Evolutionary conservation across 2,329 filamentous ascomycete genomes (phyloP), one percentile per base, ranked within the genome.

Genomic region (Ustilaginoidea virens): DNA sequence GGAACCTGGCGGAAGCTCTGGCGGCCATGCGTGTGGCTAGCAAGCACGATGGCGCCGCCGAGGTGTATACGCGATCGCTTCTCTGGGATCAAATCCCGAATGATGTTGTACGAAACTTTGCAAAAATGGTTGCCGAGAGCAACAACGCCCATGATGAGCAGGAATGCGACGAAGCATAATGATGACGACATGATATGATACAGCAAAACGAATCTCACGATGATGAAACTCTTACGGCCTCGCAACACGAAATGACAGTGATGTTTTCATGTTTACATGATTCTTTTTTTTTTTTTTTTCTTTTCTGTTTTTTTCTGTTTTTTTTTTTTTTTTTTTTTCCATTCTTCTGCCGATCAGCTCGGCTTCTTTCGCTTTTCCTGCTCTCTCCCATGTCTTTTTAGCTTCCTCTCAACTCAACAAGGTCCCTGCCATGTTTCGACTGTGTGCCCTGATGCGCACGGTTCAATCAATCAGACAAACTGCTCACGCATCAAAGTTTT

Each of bases 81-180:
- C 73, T 96, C 33, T 93, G 83, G 82, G 85, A 94, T 47, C 81
- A 86, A 54, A 86, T 96, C 43, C 86, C 90, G 10, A 69, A 74
- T 42, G 85, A 96, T 39, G 85, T 96, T 27, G 83, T 98, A 30
- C 74, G 76, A 42, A 83, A 87, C 51, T 96, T 96, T 61, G 81
- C 80, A 45, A 80, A 82, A 55, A 85, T 92, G 69, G 80, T 93
- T 43, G 73, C 79, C 39, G 80, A 90, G 47, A 77, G 69, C 55
- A 76, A 66, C 53, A 60, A 55, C 40, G 50, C 53, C 33, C 51
- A 56, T 44, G 48, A 51, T 38, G 53, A 55, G 41, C 53, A 56
- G 43, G 51, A 53, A 51, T 52, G 54, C 51, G 52, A 55, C 45
- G 54, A 60, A 41, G 41, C 53, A 36, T 53, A 48, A 42, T 54